phyloP scores from a whole-genome alignment of 371 early-diverging fungal genomes.

The Circinella minor region DNA sequence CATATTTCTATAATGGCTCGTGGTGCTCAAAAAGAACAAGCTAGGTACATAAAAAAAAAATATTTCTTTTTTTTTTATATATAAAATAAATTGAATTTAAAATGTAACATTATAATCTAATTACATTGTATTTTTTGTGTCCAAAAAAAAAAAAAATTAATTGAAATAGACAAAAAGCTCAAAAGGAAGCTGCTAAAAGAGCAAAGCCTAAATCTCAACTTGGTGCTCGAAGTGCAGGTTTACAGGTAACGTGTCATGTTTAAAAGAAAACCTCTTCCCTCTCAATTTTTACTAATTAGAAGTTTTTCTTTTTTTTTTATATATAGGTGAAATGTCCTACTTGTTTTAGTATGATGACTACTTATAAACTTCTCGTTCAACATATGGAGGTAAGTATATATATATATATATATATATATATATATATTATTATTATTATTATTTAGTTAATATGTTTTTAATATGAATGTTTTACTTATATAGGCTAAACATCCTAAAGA shows the following conservation, averaged over 20 bases:
- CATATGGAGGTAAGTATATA: constrained; percentile 59
- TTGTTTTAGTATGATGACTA: constrained; percentile 48
- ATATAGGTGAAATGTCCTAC: constrained; percentile 54
- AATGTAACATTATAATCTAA: no score
- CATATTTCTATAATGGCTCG: constrained; percentile 45
- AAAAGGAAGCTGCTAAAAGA: constrained; percentile 58
- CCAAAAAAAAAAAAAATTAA: background rate
- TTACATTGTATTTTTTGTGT: no score
- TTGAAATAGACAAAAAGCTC: constrained; percentile 55
- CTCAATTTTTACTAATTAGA: background rate
- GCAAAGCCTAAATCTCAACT: constrained; percentile 54
- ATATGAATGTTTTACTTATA: no score
- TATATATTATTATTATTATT: no score
- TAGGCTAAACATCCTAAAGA: no score
- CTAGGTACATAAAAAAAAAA: constrained; percentile 44
- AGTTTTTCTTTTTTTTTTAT: background rate
- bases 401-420: no score
- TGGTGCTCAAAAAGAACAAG: constrained; percentile 63
- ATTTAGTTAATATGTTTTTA: no score
- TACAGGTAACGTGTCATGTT: constrained; percentile 38
- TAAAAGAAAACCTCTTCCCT: background rate
- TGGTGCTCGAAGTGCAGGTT: constrained; percentile 63
- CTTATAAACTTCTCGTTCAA: constrained; percentile 61
- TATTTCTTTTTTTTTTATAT: no score
- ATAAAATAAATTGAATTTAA: no score